Evolutionary conservation across 2,329 filamentous ascomycete species (phyloP), one percentile per base, ranked within the genome.

Genomic region (Botrytis galanthina): DNA sequence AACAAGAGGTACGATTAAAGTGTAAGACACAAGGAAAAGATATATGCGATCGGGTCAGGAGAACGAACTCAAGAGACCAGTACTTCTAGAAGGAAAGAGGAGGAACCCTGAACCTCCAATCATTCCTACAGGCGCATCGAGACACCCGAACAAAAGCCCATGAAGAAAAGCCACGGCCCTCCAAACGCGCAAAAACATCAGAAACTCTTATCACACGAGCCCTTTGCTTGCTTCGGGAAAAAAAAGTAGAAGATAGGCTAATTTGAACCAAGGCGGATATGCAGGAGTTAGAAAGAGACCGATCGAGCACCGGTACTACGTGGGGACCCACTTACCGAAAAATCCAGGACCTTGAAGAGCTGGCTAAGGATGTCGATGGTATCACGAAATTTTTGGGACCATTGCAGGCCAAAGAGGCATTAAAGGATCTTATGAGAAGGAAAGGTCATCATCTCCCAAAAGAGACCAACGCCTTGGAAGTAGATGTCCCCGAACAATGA

Each of bases 231-330:
- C n/a, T n/a, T n/a, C n/a, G n/a, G n/a, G 0, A 51, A 14, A 2
- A 0, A 4, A 14, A 51, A 51, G 14, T n/a, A 26, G 22, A 6
- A n/a, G 16, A 1, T 10, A 4, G n/a, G 26, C 1, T 51, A 14
- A 4, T 1, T 14, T 0, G 1, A 3, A 0, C 12, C 42, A 44
- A 20, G 42, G 0, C 5, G 6, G 18, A 18, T 18, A 7, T 44
- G 18, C 42, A 44, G 42, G 5, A 18, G 4, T 5, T 6, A 44
- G 4, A 44, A 44, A 18, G 16, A 44, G 5, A 44, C 1, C 3
- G 6, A 1, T 44, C 4, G 42, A 44, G 42, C 4, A 6, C 16
- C 16, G 16, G 2, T 18, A 16, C 18, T 18, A 18, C 16, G 16
- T 44, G 42, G 14, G 42, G 1, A 44, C 4, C 42, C 42, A 18